Base-by-base conservation (phyloP, 306 rosid species). In the Rosa persica region DNA sequence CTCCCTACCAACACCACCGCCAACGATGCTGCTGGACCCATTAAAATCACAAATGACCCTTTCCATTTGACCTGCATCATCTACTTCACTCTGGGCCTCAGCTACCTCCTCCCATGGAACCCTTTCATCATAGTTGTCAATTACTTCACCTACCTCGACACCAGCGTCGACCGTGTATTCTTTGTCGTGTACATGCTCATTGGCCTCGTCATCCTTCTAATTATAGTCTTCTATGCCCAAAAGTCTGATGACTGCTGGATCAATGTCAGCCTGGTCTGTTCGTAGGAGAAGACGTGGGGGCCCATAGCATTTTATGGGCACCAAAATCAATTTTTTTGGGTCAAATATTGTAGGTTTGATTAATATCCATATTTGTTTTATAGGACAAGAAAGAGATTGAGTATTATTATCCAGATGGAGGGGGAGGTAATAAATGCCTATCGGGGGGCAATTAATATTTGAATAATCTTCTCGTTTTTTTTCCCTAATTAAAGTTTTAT, bases 51-150 rank as follows among this genome's bases (percentile, higher is more conserved):
- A 0, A 38, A 83, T 67, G 98, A 94, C 82, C 75, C 83, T 5
- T 86, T 78, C 78, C 85, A 90, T 34, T 75, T 94, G 0, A 89
- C 92, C 10, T 94, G 92, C 85, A 83, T 90, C 44, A 84, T 89
- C 82, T 86, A 92, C 90, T 94, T 92, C 86, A 80, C 80, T 5
- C 79, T 94, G 0, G 97, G 98, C 6, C 16, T 86, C 16, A 97
- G 98, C 25, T 94, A 83, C 78, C 95, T 93, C 22, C 93, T 94
- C 40, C 98, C 98, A 0, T 94, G 98, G 98, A 94, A 92, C 82
- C 92, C 91, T 17, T 94, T 94, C 90, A 84, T 92, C 85, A 94
- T 97, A 8, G 98, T 93, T 80, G 85, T 94, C 51, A 97, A 94
- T 73, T 92, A 92, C 86, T 92, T 94, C 90, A 46, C 93, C 70